phyloP scores from a whole-genome alignment of 202 grass and related monocot genomes.

The Schoenoplectus tabernaemontani region DNA sequence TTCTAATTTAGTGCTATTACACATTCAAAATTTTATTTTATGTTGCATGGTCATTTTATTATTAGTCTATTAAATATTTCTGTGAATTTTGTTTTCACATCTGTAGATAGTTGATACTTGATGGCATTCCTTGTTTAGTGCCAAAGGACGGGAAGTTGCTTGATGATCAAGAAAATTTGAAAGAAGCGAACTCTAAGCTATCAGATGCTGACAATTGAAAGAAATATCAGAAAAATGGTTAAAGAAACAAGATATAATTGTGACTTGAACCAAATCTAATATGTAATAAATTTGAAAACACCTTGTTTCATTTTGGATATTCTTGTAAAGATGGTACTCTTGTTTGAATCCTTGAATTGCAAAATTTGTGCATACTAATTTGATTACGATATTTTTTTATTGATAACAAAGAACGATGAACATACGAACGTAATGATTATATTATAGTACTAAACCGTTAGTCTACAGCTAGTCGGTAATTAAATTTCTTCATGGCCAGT shows the following conservation, averaged over 20 bases:
- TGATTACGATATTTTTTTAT: background rate
- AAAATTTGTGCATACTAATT: background rate
- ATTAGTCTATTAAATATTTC: background rate
- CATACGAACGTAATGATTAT: no score
- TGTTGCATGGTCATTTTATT: background rate
- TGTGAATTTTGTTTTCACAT: background rate
- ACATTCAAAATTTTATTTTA: background rate
- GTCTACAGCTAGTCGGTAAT: background rate
- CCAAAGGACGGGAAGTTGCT: conserved; percentile 75
- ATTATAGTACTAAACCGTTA: background rate
- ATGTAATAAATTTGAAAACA: conserved; percentile 2
- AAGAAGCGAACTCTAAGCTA: conserved; percentile 20
- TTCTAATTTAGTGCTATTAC: no score
- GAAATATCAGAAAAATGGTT: background rate
- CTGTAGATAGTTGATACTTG: conserved; percentile 52
- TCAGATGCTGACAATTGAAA: conserved; percentile 9
- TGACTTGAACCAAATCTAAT: background rate
- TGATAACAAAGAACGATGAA: background rate
- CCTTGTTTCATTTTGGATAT: background rate
- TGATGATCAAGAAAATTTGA: conserved; percentile 29
- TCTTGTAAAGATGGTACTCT: no score
- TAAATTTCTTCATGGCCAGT: background rate
- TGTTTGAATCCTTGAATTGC: background rate
- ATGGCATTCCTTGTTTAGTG: conserved; percentile 60
- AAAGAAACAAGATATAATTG: background rate